Evolutionary conservation across 768 basidiomycete species (phyloP), one percentile per base, ranked within the genome.

Genomic region (Amanita phalloides): DNA sequence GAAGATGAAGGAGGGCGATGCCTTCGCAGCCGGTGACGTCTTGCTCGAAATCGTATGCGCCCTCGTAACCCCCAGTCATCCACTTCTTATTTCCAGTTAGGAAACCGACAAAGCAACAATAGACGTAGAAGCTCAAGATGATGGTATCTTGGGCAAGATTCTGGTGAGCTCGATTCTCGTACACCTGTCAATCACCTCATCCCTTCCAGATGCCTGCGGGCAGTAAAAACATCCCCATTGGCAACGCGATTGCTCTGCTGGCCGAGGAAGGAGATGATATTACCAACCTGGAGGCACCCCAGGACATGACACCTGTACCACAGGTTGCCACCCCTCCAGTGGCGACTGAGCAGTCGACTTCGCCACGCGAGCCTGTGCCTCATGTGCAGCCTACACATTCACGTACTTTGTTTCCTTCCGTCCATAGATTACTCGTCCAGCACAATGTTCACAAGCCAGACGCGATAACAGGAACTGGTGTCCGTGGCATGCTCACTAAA

Each of bases 91-190:
- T 36, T 50, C 47, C 30, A 48, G 50, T 53, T 67, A 92, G 90
- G 90, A 92, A 75, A 92, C 90, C 39, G 90, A 92, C 75, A 91
- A 91, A 67, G 89, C 95, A 13, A 94, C 92, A 2, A 96, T 98
- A 62, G 96, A 99, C 65, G 95, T 99, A 6, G 96, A 99, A 69
- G 93, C 96, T 11, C 94, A 94, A 68, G 95, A 97, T 28, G 94
- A 98, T 60, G 96, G 96, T 56, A 68, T 98, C 13, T 68, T 99
- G 63, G 94, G 86, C 51, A 97, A 90, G 73, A 95, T 98, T 56
- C 58, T 99, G 60, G 93, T 93, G 61, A 30, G 37, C 38, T 26
- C 20, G 37, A 20, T 25, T 4, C 36, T 38, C 17, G 10, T 36
- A 23, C 39, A 35, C 8, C 46, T n/a, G 13, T 30, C 7, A 14